Base-by-base conservation (phyloP, 2,329 filamentous ascomycete genomes). In the Fusarium coffeatum region DNA sequence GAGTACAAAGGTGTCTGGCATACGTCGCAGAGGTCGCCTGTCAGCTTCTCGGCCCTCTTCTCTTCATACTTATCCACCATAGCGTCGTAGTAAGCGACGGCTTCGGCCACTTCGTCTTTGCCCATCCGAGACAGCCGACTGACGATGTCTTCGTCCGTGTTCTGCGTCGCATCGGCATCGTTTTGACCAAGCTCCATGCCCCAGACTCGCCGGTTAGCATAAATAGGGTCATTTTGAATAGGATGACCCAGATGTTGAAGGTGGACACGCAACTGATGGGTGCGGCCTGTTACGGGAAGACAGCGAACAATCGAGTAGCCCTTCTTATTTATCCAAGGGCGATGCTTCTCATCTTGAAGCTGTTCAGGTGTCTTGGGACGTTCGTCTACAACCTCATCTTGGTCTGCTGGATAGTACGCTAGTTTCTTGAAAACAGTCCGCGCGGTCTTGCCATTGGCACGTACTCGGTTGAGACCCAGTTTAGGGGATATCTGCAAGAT, bases 151-250 rank as follows among this genome's bases (percentile, higher is more conserved):
- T 96, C 92, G 78, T 99, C 96, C 43, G 91, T 89, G 60, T 93
- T 91, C 27, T 87, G 87, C 22, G 85, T 85, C 5, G 87, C 89
- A 51, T 95, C 91, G 16, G 85, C 82, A 66, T 91, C 89, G 58
- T 87, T 83, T 56, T 81, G 87, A 18, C 93, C 96, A 1, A 99
- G 88, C 12, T 90, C 87, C 1, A 90, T 84, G 0, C 96, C 96
- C 85, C 97, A 99, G 13, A 99, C 96, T 60, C 90, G 90, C 77
- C 93, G 90, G 78, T 99, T 99, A 74, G 93, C 94, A 79, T 99
- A 99, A 74, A 99, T 98, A 10, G 96, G 96, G 77, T 99, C 96
- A 79, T 99, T 99, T 69, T 93, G 90, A 73, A 99, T 98, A 3
- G 96, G 96, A 77, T 98, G 92, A 2, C 96, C 96, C 6, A 99